Conservation (phyloP, 1,284 basidiomycete species). For the Austroboletus olivaceoglutinosus region DNA sequence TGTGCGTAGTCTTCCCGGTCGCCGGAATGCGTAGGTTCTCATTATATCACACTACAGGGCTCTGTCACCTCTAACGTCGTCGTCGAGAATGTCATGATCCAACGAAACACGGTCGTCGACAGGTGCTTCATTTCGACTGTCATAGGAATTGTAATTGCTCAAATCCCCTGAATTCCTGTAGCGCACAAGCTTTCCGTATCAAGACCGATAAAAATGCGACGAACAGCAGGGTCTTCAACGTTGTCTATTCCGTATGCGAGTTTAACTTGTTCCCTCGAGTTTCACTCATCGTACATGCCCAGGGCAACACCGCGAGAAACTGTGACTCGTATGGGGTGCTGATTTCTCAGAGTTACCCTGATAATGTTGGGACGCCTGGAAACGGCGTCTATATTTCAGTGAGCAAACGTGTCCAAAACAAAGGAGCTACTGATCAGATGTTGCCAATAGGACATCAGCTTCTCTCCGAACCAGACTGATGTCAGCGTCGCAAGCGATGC, state of each 20-base stretch:
- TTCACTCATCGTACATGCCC: slow-evolving; percentile 1
- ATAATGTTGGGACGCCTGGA: slow-evolving; percentile 43
- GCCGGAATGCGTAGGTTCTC: neutral
- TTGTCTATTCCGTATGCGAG: slow-evolving; percentile 40
- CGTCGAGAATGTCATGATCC: slow-evolving; percentile 48
- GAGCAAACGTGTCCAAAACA: neutral
- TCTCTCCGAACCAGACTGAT: slow-evolving; percentile 34
- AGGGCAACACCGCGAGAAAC: slow-evolving; percentile 45
- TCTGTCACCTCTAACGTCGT: slow-evolving; percentile 47
- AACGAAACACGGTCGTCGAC: slow-evolving; percentile 48
- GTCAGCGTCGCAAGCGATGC: slow-evolving; percentile 39
- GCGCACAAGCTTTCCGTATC: slow-evolving; percentile 38
- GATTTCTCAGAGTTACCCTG: slow-evolving; percentile 50
- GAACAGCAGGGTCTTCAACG: slow-evolving; percentile 39
- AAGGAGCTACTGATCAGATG: neutral
- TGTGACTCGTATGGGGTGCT: slow-evolving; percentile 44
- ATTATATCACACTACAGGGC: slow-evolving; percentile 33
- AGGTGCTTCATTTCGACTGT: slow-evolving; percentile 24
- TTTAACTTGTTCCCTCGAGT: neutral
- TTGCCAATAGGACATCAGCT: slow-evolving; percentile 38
- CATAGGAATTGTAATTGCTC: neutral
- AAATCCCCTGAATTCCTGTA: neutral
- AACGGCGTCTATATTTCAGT: slow-evolving; percentile 41
- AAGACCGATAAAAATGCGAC: slow-evolving; percentile 42
- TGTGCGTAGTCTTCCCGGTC: slow-evolving; percentile 25